These are phyloP conservation scores for Coelastrella sp. DNA, from an alignment of 139 green algal species.

Conservation along the genomic window DNA sequence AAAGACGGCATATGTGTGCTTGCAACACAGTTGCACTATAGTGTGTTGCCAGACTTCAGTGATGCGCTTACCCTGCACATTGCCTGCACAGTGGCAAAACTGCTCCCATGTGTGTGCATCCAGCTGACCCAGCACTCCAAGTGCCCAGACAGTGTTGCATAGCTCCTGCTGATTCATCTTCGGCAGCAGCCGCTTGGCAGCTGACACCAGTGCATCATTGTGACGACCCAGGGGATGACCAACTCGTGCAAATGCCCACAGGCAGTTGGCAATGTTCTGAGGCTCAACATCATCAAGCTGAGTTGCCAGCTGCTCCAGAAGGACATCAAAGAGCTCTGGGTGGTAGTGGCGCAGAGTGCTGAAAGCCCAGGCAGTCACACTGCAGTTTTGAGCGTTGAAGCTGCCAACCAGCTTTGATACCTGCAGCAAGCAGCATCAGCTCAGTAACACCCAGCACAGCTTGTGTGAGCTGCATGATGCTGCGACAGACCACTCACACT, in stretches of 20 bases:
- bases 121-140: constrained; percentile 55
- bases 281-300: constrained; percentile 45
- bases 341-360: constrained; percentile 54
- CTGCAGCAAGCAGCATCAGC: background rate
- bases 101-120: constrained; percentile 43
- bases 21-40: too few relatives aligned
- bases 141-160: constrained; percentile 56
- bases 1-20: too few relatives aligned
- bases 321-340: constrained; percentile 32
- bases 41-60: too few relatives aligned
- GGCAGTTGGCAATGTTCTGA: constrained; percentile 64
- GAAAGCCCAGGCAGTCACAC: constrained; percentile 51
- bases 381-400: constrained; percentile 61
- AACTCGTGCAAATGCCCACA: constrained; percentile 60
- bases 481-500: background rate
- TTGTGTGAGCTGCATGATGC: background rate
- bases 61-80: background rate
- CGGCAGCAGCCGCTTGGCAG: constrained; percentile 45
- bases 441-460: background rate
- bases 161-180: constrained; percentile 61
- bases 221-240: constrained; percentile 41
- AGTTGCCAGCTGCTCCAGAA: constrained; percentile 47
- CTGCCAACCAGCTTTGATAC: background rate
- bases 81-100: constrained; percentile 51
- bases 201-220: constrained; percentile 28